These are phyloP conservation scores for Canna indica DNA, from an alignment of 176 grass and related monocot species.

Conservation along the genomic window DNA sequence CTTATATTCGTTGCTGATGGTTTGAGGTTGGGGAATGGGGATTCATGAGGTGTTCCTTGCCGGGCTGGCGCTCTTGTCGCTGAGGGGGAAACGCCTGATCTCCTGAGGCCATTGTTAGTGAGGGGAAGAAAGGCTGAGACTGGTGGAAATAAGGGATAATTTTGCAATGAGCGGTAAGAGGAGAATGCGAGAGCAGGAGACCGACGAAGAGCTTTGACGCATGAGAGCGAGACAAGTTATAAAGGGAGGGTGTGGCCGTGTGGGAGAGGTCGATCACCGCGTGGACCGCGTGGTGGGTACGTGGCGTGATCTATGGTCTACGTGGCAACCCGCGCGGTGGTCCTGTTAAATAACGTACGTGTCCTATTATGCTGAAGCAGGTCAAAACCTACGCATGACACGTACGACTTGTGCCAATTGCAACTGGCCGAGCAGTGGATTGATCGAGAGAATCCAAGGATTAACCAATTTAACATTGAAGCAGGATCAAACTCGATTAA, in stretches of 20 bases:
- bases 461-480: too few species aligned
- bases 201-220: background rate
- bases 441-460: too few species aligned
- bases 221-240: background rate
- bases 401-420: too few species aligned
- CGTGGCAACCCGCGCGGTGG: background rate
- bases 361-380: background rate
- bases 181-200: background rate
- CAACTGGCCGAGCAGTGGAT: too few species aligned
- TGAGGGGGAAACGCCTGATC: conserved; percentile 44
- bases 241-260: background rate
- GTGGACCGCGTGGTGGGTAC: background rate
- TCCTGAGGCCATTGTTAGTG: conserved; percentile 39
- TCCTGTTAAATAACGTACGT: background rate
- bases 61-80: conserved; percentile 44
- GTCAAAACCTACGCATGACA: too few species aligned
- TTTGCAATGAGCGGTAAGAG: background rate
- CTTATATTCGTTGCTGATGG: conserved; percentile 42
- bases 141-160: background rate
- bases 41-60: conserved; percentile 70
- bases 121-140: background rate
- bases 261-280: background rate
- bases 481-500: too few species aligned
- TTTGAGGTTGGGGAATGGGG: conserved; percentile 42
- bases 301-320: background rate